Conservation (phyloP, 2,329 filamentous ascomycete species). For the Plenodomus biglobosus region DNA sequence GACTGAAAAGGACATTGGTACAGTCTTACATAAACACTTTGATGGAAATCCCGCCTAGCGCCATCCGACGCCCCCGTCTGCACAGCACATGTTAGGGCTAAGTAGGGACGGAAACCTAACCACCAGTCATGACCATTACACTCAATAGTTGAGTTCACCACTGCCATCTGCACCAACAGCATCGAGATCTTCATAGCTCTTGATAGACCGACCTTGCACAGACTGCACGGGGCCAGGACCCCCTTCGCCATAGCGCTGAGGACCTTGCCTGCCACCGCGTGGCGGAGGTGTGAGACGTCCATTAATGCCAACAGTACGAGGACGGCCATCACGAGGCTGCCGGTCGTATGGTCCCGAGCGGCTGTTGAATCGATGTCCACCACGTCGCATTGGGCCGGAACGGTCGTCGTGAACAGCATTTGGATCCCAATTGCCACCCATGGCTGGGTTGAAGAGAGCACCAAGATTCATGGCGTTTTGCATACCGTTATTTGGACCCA, state of each 20-base stretch:
- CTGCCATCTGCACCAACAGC: slow-evolving; percentile 65
- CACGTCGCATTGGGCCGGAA: slow-evolving; percentile 49
- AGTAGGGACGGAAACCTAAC: neutral
- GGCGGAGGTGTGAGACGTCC: slow-evolving; percentile 53
- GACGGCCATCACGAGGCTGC: slow-evolving; percentile 44
- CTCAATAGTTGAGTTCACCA: slow-evolving; percentile 85
- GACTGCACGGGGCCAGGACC: slow-evolving; percentile 84
- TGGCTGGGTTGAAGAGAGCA: slow-evolving; percentile 53
- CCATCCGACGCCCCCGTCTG: slow-evolving; percentile 4
- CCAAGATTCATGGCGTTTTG: slow-evolving; percentile 39
- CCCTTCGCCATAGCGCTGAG: slow-evolving; percentile 74
- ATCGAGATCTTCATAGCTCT: slow-evolving; percentile 97
- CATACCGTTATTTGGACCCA: slow-evolving; percentile 58
- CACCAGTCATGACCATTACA: neutral
- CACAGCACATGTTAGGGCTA: neutral
- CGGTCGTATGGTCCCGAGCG: slow-evolving; percentile 47
- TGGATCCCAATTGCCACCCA: slow-evolving; percentile 61
- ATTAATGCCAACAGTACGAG: slow-evolving; percentile 50
- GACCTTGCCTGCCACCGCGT: slow-evolving; percentile 50
- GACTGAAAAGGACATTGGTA: neutral
- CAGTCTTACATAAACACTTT: neutral
- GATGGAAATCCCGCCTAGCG: slow-evolving; percentile 14
- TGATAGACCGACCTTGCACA: slow-evolving; percentile 86
- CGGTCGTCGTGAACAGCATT: slow-evolving; percentile 40
- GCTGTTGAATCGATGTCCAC: slow-evolving; percentile 44